These are phyloP conservation scores for Leptographium flavum DNA, from an alignment of 2,329 filamentous ascomycete species.

Conservation along the genomic window DNA sequence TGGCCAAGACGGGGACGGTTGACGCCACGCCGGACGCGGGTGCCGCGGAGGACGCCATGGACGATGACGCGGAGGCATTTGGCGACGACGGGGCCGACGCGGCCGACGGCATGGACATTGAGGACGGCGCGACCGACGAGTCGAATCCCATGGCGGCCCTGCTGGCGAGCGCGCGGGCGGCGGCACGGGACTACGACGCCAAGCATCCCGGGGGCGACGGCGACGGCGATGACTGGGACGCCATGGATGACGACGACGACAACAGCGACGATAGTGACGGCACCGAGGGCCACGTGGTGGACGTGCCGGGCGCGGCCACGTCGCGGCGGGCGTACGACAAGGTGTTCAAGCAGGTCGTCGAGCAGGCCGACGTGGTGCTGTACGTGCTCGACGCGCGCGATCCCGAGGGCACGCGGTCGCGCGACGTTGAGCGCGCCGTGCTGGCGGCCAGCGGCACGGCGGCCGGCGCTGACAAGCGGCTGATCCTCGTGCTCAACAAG, in stretches of 20 bases:
- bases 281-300: slow-evolving; percentile 32
- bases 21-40: slow-evolving; percentile 30
- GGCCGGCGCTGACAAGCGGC: slow-evolving; percentile 70
- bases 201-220: slow-evolving; percentile 33
- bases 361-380: slow-evolving; percentile 76
- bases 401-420: slow-evolving; percentile 78
- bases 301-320: slow-evolving; percentile 37
- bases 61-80: too few relatives aligned
- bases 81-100: slow-evolving; percentile 38
- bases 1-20: slow-evolving; percentile 44
- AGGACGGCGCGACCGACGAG: slow-evolving; percentile 50
- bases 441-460: slow-evolving; percentile 58
- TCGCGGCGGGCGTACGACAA: slow-evolving; percentile 88
- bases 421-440: slow-evolving; percentile 78
- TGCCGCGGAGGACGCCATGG: slow-evolving; percentile 27
- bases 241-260: slow-evolving; percentile 40
- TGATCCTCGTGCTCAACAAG: slow-evolving; percentile 91
- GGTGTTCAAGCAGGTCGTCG: slow-evolving; percentile 85
- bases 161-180: slow-evolving; percentile 65
- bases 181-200: slow-evolving; percentile 64
- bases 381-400: slow-evolving; percentile 90
- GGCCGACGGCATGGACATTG: slow-evolving; percentile 44
- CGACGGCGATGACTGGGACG: slow-evolving; percentile 24
- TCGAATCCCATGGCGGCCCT: slow-evolving; percentile 88
- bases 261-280: slow-evolving; percentile 28